Conservation (phyloP, 148 eudicot genomes). For the Gaultheria prostrata region DNA sequence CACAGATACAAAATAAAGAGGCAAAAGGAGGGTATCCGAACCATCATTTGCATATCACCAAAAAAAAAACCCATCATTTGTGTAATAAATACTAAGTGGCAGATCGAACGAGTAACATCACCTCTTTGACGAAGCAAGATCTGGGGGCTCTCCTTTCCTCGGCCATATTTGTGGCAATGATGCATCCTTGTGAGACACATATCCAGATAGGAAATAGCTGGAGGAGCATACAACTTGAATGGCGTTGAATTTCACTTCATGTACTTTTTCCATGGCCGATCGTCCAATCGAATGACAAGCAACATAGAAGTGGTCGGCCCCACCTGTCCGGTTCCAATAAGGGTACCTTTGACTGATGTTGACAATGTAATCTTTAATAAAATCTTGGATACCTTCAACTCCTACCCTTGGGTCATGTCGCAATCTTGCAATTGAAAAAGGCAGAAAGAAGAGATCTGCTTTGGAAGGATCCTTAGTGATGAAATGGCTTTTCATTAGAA, state of each 20-base stretch:
- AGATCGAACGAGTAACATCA: not conserved
- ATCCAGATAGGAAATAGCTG: slow-evolving; percentile 65
- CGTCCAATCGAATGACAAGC: slow-evolving; percentile 87
- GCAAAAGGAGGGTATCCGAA: not conserved
- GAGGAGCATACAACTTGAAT: slow-evolving; percentile 92
- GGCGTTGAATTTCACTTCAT: slow-evolving; percentile 57
- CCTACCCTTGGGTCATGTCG: slow-evolving; percentile 66
- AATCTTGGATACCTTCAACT: slow-evolving; percentile 59
- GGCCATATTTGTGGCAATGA: slow-evolving; percentile 95
- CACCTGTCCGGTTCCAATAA: slow-evolving; percentile 74
- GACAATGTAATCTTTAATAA: slow-evolving; percentile 47
- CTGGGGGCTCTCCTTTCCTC: slow-evolving; percentile 41
- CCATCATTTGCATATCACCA: too few relatives aligned
- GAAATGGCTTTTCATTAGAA: slow-evolving; percentile 60
- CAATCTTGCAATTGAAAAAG: slow-evolving; percentile 77
- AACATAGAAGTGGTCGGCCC: slow-evolving; percentile 82
- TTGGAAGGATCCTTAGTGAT: slow-evolving; percentile 54
- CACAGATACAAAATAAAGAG: not conserved
- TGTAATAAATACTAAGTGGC: not conserved
- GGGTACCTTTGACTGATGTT: slow-evolving; percentile 50
- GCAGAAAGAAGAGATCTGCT: slow-evolving; percentile 79
- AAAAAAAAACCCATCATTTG: not conserved
- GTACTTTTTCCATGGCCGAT: slow-evolving; percentile 65
- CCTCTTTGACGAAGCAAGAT: too few relatives aligned
- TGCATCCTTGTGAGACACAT: slow-evolving; percentile 80